Percentiles rank a stretch among this genome's conserved stretches.
These are phyloP conservation scores for Tetracentron sinense DNA, from an alignment of 164 flowering plant species.

Conservation along the genomic window DNA sequence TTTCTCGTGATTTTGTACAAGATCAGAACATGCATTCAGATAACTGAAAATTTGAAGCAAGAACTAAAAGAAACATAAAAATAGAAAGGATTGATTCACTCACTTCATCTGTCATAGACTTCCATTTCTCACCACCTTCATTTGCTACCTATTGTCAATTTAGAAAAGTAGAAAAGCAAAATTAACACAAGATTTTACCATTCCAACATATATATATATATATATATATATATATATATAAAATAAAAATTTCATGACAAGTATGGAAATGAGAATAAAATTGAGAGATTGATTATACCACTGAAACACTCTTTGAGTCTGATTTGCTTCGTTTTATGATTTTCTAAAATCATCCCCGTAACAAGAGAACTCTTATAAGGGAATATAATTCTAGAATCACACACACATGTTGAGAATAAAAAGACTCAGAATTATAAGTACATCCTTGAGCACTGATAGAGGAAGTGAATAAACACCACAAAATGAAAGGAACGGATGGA, in stretches of 20 bases:
- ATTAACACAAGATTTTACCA: too few relatives aligned
- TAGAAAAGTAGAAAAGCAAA: not conserved
- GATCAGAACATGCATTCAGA: not conserved
- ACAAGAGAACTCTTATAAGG: not conserved
- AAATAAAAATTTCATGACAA: not conserved
- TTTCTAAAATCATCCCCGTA: slow-evolving; percentile 83
- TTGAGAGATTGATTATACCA: slow-evolving; percentile 28
- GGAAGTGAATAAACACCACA: too few relatives aligned
- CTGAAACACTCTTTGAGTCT: slow-evolving; percentile 47
- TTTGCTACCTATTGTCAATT: slow-evolving; percentile 66
- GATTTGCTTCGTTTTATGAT: slow-evolving; percentile 56
- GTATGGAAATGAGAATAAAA: not conserved
- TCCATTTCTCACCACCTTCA: slow-evolving; percentile 87
- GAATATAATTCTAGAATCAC: too few relatives aligned
- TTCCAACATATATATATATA: too few relatives aligned
- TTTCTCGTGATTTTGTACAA: slow-evolving; percentile 49
- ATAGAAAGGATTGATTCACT: slow-evolving; percentile 10
- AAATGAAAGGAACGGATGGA: too few relatives aligned
- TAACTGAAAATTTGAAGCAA: too few relatives aligned
- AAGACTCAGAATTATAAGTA: too few relatives aligned
- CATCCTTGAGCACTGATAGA: too few relatives aligned
- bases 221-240: too few relatives aligned
- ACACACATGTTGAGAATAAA: too few relatives aligned
- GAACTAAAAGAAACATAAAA: not conserved
- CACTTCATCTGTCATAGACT: slow-evolving; percentile 67